Conservation (phyloP, 345 rosid genomes). For the Eucalyptus globulus region DNA sequence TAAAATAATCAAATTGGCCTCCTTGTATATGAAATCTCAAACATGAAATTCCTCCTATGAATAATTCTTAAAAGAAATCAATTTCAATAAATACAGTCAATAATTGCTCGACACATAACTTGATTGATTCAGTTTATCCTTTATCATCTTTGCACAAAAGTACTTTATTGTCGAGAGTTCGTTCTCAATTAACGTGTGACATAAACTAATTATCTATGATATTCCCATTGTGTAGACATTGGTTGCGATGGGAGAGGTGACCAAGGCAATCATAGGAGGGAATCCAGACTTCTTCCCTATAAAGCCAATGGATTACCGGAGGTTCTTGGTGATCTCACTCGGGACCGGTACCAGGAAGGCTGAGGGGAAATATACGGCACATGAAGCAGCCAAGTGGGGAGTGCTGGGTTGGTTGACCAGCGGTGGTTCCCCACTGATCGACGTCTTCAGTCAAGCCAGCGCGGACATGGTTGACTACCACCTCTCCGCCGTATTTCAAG, state of each 20-base stretch:
- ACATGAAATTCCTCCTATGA: background rate
- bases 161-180: background rate
- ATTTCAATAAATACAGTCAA: background rate
- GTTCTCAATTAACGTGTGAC: background rate
- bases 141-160: background rate
- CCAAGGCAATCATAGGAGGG: constrained; percentile 15
- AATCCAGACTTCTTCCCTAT: constrained; percentile 25
- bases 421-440: constrained; percentile 37
- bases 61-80: background rate
- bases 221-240: background rate
- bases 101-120: background rate
- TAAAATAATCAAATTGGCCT: background rate
- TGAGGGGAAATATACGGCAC: constrained; percentile 24
- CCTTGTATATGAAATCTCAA: background rate
- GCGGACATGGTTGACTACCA: constrained; percentile 53
- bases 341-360: constrained; percentile 35
- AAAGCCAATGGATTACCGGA: constrained; percentile 30
- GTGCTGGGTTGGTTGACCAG: constrained; percentile 47
- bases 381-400: constrained; percentile 49
- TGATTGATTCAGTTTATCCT: background rate
- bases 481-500: constrained; percentile 28
- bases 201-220: background rate
- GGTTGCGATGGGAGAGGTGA: constrained; percentile 29
- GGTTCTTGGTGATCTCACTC: constrained; percentile 43
- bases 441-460: constrained; percentile 47